These are phyloP conservation scores for Thelonectria discophora DNA, from an alignment of 2,329 filamentous ascomycete species.

Conservation along the genomic window DNA sequence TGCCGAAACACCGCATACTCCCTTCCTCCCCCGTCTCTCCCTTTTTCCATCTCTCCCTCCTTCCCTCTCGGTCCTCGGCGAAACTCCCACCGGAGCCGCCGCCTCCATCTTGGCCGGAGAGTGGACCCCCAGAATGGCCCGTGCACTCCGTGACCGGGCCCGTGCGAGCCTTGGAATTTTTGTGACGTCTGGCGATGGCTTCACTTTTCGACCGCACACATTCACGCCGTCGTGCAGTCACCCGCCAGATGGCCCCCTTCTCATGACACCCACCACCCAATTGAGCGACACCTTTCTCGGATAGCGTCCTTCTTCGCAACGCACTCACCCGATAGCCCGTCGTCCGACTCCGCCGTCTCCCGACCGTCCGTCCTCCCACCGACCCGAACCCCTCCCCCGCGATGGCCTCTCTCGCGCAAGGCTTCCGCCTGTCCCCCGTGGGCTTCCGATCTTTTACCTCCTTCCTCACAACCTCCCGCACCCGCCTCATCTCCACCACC, in stretches of 20 bases:
- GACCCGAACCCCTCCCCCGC: neutral
- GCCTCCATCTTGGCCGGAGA: no score
- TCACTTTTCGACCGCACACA: constrained; percentile 10
- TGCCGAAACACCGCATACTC: no score
- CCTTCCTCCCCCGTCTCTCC: no score
- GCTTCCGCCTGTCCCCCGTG: constrained; percentile 42
- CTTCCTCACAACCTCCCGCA: constrained; percentile 34
- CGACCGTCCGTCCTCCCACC: no score
- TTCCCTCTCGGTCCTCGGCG: constrained; percentile 33
- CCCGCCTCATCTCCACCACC: constrained; percentile 44
- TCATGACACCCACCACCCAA: constrained; percentile 20
- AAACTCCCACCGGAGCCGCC: constrained; percentile 28
- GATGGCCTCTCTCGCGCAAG: constrained; percentile 47
- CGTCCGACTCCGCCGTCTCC: no score
- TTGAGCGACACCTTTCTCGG: constrained; percentile 5
- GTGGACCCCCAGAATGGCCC: constrained; percentile 14
- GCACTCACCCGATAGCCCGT: neutral
- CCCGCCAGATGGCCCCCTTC: constrained; percentile 18
- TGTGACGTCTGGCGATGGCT: constrained; percentile 21
- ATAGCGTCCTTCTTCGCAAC: neutral
- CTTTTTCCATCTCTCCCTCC: constrained; percentile 25
- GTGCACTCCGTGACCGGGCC: constrained; percentile 20
- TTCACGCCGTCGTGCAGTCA: constrained; percentile 1
- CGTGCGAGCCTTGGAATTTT: constrained; percentile 24
- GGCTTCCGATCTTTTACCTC: constrained; percentile 39